Evolutionary conservation across 495 filamentous ascomycete species (phyloP).

Genomic region (Parachaetomium inaequale): DNA sequence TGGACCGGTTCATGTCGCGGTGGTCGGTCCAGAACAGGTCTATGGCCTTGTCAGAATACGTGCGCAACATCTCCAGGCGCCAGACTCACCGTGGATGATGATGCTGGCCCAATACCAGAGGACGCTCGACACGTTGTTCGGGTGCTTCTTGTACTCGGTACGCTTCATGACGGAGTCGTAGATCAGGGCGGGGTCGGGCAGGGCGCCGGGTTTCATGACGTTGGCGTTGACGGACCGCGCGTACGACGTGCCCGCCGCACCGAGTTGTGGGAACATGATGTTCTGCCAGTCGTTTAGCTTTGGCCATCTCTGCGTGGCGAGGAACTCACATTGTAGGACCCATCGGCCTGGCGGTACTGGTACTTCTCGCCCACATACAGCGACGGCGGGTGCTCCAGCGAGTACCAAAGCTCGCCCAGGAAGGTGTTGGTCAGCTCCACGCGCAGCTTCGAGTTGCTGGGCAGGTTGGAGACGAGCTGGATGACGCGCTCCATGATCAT

Average conservation of each 20-base stretch:
- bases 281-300: conserved; percentile 32
- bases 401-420: conserved; percentile 66
- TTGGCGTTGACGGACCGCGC: conserved; percentile 67
- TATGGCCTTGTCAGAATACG: conserved; percentile 8
- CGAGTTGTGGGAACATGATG: conserved; percentile 42
- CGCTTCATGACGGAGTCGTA: conserved; percentile 66
- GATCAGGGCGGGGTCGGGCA: conserved; percentile 72
- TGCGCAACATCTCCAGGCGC: background rate
- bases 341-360: conserved; percentile 67
- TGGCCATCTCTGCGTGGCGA: background rate
- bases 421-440: conserved; percentile 65
- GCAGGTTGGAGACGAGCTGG: conserved; percentile 66
- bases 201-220: conserved; percentile 57
- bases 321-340: conserved; percentile 52
- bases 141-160: conserved; percentile 44
- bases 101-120: conserved; percentile 87
- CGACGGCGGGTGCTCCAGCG: conserved; percentile 53
- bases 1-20: conserved; percentile 51
- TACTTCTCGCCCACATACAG: conserved; percentile 62
- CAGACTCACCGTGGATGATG: conserved; percentile 66
- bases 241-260: conserved; percentile 55
- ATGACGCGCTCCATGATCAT: conserved; percentile 77
- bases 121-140: conserved; percentile 78
- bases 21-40: conserved; percentile 44
- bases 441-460: conserved; percentile 58